Conservation (phyloP, 768 basidiomycete genomes). For the Lyophyllum decastes region DNA sequence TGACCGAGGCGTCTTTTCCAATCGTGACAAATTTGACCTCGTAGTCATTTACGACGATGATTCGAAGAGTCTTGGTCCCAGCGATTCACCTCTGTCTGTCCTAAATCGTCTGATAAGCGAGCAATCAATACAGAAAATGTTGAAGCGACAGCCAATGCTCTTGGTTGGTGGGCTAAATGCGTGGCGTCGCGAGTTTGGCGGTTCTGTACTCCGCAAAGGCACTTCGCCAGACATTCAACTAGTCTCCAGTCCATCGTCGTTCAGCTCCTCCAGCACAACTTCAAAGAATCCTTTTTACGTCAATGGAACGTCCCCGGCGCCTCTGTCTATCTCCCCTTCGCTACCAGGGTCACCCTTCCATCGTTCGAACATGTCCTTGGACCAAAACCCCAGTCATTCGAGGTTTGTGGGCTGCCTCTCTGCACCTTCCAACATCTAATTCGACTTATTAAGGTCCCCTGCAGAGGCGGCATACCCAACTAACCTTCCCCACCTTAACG, state of each 20-base stretch:
- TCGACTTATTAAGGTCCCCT: conserved; percentile 31
- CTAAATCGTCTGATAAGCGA: conserved; percentile 75
- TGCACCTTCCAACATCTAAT: neutral
- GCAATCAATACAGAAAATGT: conserved; percentile 66
- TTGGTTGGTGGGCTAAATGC: conserved; percentile 83
- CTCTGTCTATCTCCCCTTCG: conserved; percentile 20
- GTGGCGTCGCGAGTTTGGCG: conserved; percentile 68
- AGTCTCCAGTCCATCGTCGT: conserved; percentile 11
- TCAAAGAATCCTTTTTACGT: conserved; percentile 27
- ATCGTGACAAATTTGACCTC: conserved; percentile 87
- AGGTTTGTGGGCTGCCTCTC: conserved; percentile 31
- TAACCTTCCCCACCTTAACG: conserved; percentile 22
- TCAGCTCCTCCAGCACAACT: conserved; percentile 25
- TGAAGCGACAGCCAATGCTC: conserved; percentile 78
- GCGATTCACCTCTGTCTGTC: conserved; percentile 53
- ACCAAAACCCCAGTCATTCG: conserved; percentile 41
- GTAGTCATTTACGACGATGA: conserved; percentile 82
- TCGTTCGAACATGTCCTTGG: conserved; percentile 32
- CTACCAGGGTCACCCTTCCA: conserved; percentile 25
- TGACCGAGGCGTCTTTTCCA: conserved; percentile 75
- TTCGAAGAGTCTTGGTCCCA: conserved; percentile 52
- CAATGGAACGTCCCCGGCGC: conserved; percentile 15
- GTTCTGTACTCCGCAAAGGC: conserved; percentile 22
- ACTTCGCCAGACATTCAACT: conserved; percentile 2
- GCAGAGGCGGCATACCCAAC: conserved; percentile 39